Percentiles rank a stretch among this genome's conserved stretches.
Evolutionary conservation across 169 alveolate genomes (phyloP).

Genomic region (Plasmodium billcollinsi): DNA sequence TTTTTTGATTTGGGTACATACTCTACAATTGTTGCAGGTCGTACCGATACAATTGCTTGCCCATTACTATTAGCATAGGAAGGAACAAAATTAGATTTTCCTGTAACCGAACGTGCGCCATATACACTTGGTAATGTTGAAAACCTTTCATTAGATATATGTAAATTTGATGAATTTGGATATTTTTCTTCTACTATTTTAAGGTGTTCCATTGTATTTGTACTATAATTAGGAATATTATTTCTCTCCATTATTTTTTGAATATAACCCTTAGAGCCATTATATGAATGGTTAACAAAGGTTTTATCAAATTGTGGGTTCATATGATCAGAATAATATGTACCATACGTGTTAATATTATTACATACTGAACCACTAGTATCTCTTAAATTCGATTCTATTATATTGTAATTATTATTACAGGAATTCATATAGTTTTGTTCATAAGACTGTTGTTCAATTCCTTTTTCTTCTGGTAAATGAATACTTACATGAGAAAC

Average conservation of each 20-base stretch:
- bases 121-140: constrained; percentile 26
- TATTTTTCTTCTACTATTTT: constrained; percentile 12
- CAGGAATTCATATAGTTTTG: constrained; percentile 8
- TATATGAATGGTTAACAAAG: constrained; percentile 24
- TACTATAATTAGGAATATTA: constrained; percentile 2
- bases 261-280: neutral
- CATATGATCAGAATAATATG: constrained; percentile 23
- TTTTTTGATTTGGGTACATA: constrained; percentile 51
- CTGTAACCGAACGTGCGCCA: constrained; percentile 15
- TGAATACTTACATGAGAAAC: constrained; percentile 43
- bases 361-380: constrained; percentile 2
- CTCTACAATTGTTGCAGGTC: constrained; percentile 75
- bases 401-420: constrained; percentile 4
- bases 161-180: constrained; percentile 36
- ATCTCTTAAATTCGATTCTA: constrained; percentile 6
- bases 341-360: neutral
- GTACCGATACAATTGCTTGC: constrained; percentile 72
- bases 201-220: constrained; percentile 15
- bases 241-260: constrained; percentile 3
- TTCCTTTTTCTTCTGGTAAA: constrained; percentile 24
- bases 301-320: constrained; percentile 11
- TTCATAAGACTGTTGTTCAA: constrained; percentile 11
- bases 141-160: constrained; percentile 41
- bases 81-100: constrained; percentile 39
- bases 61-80: constrained; percentile 76